phyloP scores from a whole-genome alignment of 1,284 basidiomycete genomes.

The Rhodotorula glutinis region DNA sequence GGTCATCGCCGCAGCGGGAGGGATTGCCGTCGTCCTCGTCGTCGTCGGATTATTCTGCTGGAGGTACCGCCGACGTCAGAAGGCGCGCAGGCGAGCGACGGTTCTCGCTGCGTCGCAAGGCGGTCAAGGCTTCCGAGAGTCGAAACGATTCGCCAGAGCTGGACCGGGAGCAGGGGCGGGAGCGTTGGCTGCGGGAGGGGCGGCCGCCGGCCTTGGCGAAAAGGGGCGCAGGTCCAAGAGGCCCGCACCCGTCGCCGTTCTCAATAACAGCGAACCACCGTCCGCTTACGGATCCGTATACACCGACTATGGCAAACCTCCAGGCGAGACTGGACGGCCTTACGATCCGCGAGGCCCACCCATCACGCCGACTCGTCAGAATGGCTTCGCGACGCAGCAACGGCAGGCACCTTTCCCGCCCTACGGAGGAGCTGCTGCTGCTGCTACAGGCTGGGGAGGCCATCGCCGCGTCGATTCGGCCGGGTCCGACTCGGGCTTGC shows the following conservation, averaged over 20 bases:
- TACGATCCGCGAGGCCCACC: not conserved
- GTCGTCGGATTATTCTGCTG: conserved; percentile 18
- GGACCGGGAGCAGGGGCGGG: not conserved
- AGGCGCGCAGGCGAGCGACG: conserved; percentile 6
- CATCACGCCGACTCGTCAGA: not conserved
- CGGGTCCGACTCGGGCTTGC: not conserved
- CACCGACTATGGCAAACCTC: not conserved
- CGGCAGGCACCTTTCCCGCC: not conserved
- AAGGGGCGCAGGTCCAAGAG: not conserved
- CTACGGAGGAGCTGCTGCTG: not conserved
- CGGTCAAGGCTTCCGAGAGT: not conserved
- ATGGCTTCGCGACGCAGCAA: not conserved
- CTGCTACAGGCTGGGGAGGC: not conserved
- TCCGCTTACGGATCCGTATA: not conserved
- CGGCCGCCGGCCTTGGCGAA: not conserved
- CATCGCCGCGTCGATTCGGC: conserved; percentile 4
- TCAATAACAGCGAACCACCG: not conserved
- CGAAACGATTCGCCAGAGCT: not conserved
- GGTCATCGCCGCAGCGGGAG: conserved; percentile 26
- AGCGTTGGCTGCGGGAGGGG: not conserved
- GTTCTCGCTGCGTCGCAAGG: not conserved
- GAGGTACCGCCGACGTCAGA: conserved; percentile 6
- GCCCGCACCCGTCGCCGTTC: not conserved
- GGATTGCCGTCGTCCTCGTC: conserved; percentile 10
- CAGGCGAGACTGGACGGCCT: not conserved